Base-by-base conservation (phyloP, 169 alveolate genomes). In the Plasmodium relictum region DNA sequence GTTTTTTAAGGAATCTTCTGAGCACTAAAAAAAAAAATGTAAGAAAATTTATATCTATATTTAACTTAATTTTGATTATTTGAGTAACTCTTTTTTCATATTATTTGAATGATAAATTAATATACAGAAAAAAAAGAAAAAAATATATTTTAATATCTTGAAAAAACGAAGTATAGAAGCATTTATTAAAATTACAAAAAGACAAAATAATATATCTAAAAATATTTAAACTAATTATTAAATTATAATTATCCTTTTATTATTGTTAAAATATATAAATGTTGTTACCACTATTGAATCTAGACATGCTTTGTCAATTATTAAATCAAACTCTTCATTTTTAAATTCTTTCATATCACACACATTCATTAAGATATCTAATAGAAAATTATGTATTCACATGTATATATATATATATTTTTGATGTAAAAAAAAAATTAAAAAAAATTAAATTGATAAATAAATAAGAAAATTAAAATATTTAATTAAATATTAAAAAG, bases 221-320 rank as follows among this genome's bases (percentile, higher is more conserved):
- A 31, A 31, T 31, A 31, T 31, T 31, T 31, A 3, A 31, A 31
- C 39, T 31, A 2, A 31, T 31, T 2, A 3, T 2, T 1, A 31
- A 31, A 2, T 31, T 31, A 2, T 31, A 31, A 31, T 31, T 31
- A 31, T 31, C 39, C 39, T 31, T 31, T 31, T 31, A 31, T 31
- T 31, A 2, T 31, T 31, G 1, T 3, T 54, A 54, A 12, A 54
- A 54, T 18, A 54, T 54, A 22, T 10, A 54, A 74, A 92, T 54
- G 9, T 54, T 54, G 14, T 54, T 54, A 54, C 63, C 72, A 93
- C 88, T 41, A 93, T 63, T 50, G 96, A 80, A 59, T 93, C 96
- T 48, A 93, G 85, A 80, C 96, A 93, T 16, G 95, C 96, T 73
- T 93, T 93, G 90, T 93, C 96, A n/a, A 93, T 89, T 66, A 92